Conservation (phyloP, 1,284 basidiomycete genomes). For the Cryptococcus wingfieldii region DNA sequence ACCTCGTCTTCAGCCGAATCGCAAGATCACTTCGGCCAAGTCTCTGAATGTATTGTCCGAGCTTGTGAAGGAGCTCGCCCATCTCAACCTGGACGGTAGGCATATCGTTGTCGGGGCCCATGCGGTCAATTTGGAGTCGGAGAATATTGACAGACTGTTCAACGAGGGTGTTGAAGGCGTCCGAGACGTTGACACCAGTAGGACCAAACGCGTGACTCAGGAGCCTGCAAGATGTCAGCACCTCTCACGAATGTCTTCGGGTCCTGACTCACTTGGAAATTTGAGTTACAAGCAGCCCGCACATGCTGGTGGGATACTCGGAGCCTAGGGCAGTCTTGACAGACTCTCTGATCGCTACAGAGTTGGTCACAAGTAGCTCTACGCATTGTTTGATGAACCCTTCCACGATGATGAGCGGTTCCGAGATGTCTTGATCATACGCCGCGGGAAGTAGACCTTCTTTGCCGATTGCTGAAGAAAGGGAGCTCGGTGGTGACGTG, state of each 20-base stretch:
- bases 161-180: conserved; percentile 62
- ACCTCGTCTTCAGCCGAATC: conserved; percentile 67
- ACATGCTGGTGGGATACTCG: conserved; percentile 68
- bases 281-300: conserved; percentile 62
- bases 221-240: conserved; percentile 19
- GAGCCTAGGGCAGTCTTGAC: conserved; percentile 73
- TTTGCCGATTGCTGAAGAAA: conserved; percentile 59
- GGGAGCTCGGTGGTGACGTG: conserved; percentile 17
- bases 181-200: conserved; percentile 53
- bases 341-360: conserved; percentile 64
- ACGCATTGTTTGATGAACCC: conserved; percentile 67
- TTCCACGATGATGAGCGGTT: conserved; percentile 56
- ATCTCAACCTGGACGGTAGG: conserved; percentile 64
- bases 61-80: conserved; percentile 59
- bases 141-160: conserved; percentile 70
- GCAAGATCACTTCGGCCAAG: conserved; percentile 56
- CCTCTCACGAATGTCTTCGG: not conserved
- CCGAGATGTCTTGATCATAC: conserved; percentile 59
- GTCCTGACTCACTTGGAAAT: conserved; percentile 61
- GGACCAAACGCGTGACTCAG: conserved; percentile 31
- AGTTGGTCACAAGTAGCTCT: conserved; percentile 62
- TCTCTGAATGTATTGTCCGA: conserved; percentile 64
- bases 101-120: conserved; percentile 59
- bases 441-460: conserved; percentile 61
- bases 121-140: conserved; percentile 70